phyloP scores from a whole-genome alignment of 768 basidiomycete species.

The Leccinum ochraceum region DNA sequence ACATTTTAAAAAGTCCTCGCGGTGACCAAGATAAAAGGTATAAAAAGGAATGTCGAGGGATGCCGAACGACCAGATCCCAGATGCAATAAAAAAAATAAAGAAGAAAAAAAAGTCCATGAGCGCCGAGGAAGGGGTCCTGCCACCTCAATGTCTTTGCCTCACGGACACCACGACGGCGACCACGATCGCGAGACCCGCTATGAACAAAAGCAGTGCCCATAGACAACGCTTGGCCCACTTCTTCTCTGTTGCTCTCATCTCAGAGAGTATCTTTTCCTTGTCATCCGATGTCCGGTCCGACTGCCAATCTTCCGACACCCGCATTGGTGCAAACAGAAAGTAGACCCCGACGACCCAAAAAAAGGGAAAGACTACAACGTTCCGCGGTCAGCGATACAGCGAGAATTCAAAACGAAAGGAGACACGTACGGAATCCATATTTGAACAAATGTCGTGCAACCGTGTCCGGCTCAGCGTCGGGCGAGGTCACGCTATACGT shows the following conservation, averaged over 20 bases:
- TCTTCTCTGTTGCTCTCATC: conserved; percentile 50
- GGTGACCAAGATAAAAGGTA: not conserved
- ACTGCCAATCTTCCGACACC: conserved; percentile 52
- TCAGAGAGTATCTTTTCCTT: conserved; percentile 45
- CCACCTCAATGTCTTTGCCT: conserved; percentile 19
- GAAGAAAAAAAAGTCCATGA: not conserved
- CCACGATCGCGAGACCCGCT: conserved; percentile 36
- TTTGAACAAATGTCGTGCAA: conserved; percentile 62
- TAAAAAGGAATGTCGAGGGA: conserved; percentile 12
- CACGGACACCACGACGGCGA: conserved; percentile 19
- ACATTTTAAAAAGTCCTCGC: conserved; percentile 7
- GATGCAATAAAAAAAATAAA: not conserved
- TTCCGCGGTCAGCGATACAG: not conserved
- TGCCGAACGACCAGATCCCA: not conserved
- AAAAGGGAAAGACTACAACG: conserved; percentile 54
- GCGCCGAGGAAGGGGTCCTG: conserved; percentile 1
- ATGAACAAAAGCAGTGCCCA: conserved; percentile 51
- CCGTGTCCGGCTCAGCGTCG: conserved; percentile 50
- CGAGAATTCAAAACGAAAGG: no score
- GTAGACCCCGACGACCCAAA: conserved; percentile 60
- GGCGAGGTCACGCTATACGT: conserved; percentile 14
- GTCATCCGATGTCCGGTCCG: conserved; percentile 56
- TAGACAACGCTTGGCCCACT: conserved; percentile 60
- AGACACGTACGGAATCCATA: conserved; percentile 58
- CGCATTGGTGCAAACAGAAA: conserved; percentile 57